Base-by-base conservation (phyloP, 73 alveolate species). In the Paramecium octaurelia region DNA sequence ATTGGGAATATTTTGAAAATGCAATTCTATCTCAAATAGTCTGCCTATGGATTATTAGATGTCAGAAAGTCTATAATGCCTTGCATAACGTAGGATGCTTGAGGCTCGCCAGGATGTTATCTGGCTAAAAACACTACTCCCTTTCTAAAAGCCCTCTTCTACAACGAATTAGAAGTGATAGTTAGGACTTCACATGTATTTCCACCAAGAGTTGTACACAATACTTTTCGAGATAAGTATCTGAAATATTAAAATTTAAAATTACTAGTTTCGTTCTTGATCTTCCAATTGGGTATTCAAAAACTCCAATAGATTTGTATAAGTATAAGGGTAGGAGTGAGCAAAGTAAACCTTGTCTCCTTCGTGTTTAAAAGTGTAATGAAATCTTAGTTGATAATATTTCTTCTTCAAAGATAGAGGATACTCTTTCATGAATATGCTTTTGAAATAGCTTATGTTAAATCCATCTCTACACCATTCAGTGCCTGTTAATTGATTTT, bases 321-420 rank as follows among this genome's bases (percentile, higher is more conserved):
- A 98, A 0, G 99, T 97, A 92, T 98, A 98, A 18, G 99, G 99
- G 88, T 94, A 97, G 76, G 99, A 98, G 88, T 98, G 98, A 16
- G 99, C 98, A 71, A 97, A 96, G 89, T 97, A 97, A 58, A 97
- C 93, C 70, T 95, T 92, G 68, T 96, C 99, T 44, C 83, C 58
- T 11, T 92, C 95, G 75, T 96, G 93, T 4, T 69, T 86, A 84
- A 96, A 92, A 3, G 90, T 73, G 46, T 93, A 85, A 31, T 88
- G 84, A 64, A 94, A 96, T 8, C 96, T 80, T 38, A 95, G 46
- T 12, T 97, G 83, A 86, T 96, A 96, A 68, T 80, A 94, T 27
- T 86, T 88, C 75, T 92, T 69, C 58, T 57, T 44, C 21, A 24
- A 46, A 40, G 76, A 27, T 1, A 38, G 31, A 6, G 86, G 86